Evolutionary conservation across 2,329 filamentous ascomycete species (phyloP).

Genomic region (Parastagonospora nodorum): DNA sequence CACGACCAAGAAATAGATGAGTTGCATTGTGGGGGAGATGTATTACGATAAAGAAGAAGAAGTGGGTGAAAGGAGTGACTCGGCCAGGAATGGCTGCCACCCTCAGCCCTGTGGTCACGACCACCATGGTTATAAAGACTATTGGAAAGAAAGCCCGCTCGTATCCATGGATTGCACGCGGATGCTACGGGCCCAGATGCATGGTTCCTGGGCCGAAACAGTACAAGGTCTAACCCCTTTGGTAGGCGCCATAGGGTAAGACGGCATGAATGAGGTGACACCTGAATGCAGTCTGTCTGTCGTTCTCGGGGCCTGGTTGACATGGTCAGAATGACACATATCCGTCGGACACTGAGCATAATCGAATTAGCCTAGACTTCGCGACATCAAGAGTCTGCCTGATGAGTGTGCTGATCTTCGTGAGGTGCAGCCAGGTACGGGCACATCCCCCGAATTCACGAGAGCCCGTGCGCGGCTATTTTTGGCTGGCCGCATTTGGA

Average conservation of each 20-base stretch:
- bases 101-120: conserved; percentile 1
- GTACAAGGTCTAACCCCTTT: conserved; percentile 1
- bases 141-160: background rate
- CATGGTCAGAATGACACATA: too few species aligned
- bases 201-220: background rate
- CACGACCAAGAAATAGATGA: conserved; percentile 6
- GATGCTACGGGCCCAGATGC: conserved; percentile 1
- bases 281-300: background rate
- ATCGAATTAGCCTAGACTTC: too few species aligned
- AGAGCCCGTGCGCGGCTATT: conserved; percentile 6
- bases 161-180: background rate
- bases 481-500: background rate
- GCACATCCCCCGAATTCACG: background rate
- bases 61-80: background rate
- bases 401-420: too few species aligned
- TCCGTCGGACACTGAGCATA: too few species aligned
- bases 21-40: conserved; percentile 7
- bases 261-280: background rate
- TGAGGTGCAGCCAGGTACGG: too few species aligned
- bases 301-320: too few species aligned
- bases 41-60: background rate
- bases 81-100: background rate
- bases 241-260: conserved; percentile 3
- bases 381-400: too few species aligned
- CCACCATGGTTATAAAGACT: conserved; percentile 1